These are phyloP conservation scores for Candida dendrica DNA, from an alignment of 805 yeast genomes.

Conservation along the genomic window DNA sequence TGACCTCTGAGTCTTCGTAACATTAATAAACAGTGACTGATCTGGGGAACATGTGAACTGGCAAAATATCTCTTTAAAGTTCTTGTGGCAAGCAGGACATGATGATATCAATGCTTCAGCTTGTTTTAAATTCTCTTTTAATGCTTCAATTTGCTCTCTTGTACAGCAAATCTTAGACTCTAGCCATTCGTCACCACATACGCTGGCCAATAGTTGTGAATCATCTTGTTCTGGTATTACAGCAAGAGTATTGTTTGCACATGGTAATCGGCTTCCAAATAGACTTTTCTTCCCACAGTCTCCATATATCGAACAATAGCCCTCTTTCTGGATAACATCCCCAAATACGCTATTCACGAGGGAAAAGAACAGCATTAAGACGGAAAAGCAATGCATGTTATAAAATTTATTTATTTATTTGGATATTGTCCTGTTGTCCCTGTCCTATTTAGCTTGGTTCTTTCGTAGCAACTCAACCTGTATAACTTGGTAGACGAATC, in stretches of 20 bases:
- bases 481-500: too few relatives aligned
- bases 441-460: too few relatives aligned
- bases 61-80: conserved; percentile 79
- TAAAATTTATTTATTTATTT: too few relatives aligned
- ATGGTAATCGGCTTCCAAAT: conserved; percentile 77
- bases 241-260: conserved; percentile 53
- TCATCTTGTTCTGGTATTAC: conserved; percentile 34
- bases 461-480: too few relatives aligned
- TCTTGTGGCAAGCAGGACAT: conserved; percentile 88
- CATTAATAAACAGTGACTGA: conserved; percentile 68
- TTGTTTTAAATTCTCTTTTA: conserved; percentile 57
- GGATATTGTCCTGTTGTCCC: too few relatives aligned
- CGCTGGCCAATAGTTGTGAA: conserved; percentile 38
- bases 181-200: conserved; percentile 72
- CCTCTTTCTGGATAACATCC: neutral
- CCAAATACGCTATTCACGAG: neutral
- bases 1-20: conserved; percentile 44
- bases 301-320: conserved; percentile 28
- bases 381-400: neutral
- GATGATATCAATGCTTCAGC: conserved; percentile 79
- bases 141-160: conserved; percentile 45
- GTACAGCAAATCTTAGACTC: conserved; percentile 62
- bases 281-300: conserved; percentile 72
- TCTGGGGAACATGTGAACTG: conserved; percentile 85
- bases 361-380: neutral